phyloP scores from a whole-genome alignment of 1,284 basidiomycete species.

The Lentinula novae-zelandiae region DNA sequence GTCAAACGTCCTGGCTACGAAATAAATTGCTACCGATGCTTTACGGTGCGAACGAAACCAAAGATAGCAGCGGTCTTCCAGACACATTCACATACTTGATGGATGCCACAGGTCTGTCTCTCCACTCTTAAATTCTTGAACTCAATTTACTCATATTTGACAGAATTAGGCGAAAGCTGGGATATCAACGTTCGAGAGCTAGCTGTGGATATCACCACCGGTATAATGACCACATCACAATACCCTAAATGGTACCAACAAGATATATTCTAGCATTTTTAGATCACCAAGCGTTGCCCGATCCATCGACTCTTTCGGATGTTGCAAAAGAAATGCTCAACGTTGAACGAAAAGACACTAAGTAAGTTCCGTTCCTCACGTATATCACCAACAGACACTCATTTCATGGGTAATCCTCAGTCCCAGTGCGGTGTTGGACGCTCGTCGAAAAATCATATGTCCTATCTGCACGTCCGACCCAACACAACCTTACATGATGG shows the following conservation, averaged over 20 bases:
- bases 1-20: slow-evolving; percentile 90
- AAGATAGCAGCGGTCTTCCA: slow-evolving; percentile 18
- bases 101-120: slow-evolving; percentile 67
- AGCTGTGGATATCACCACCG: slow-evolving; percentile 47
- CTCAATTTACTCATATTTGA: slow-evolving; percentile 16
- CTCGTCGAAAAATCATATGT: slow-evolving; percentile 63
- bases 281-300: slow-evolving; percentile 43
- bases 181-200: slow-evolving; percentile 44
- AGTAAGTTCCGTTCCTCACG: slow-evolving; percentile 38
- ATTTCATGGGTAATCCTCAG: slow-evolving; percentile 28
- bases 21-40: slow-evolving; percentile 87
- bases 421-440: slow-evolving; percentile 52
- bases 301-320: slow-evolving; percentile 56
- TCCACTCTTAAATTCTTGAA: neutral
- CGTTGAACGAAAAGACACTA: slow-evolving; percentile 38
- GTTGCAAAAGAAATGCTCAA: slow-evolving; percentile 49
- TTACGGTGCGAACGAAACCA: slow-evolving; percentile 42
- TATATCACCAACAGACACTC: neutral
- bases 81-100: slow-evolving; percentile 52
- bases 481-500: slow-evolving; percentile 70
- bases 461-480: slow-evolving; percentile 64
- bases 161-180: slow-evolving; percentile 61
- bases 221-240: slow-evolving; percentile 27
- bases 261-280: slow-evolving; percentile 57
- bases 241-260: neutral